Evolutionary conservation across 129 eudicot species (phyloP).

Genomic region (Tagetes patula): DNA sequence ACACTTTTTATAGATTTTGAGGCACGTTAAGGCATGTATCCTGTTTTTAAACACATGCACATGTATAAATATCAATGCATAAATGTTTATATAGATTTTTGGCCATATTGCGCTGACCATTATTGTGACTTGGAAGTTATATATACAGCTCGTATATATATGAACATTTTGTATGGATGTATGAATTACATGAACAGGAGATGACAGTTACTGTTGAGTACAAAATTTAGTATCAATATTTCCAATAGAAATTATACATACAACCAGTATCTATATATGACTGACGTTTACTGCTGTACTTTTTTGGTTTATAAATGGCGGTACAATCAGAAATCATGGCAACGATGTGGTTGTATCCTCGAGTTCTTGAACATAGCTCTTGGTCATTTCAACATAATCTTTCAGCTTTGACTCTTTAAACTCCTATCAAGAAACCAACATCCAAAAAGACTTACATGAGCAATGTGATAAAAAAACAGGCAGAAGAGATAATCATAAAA

Average conservation of each 20-base stretch:
- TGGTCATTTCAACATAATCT: slow-evolving; percentile 71
- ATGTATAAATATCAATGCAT: no score
- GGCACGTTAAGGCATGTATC: no score
- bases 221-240: neutral
- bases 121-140: neutral
- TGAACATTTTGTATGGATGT: slow-evolving; percentile 1
- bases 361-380: slow-evolving; percentile 59
- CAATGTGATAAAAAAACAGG: neutral
- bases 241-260: neutral
- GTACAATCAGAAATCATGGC: slow-evolving; percentile 11
- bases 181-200: neutral
- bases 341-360: slow-evolving; percentile 22
- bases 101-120: neutral
- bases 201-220: no score
- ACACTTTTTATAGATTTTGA: no score
- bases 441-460: neutral
- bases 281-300: neutral
- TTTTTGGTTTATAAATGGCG: slow-evolving; percentile 6
- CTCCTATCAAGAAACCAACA: slow-evolving; percentile 44
- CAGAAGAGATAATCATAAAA: neutral
- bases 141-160: no score
- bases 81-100: no score
- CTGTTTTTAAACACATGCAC: no score
- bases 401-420: slow-evolving; percentile 61
- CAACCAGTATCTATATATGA: neutral